Percentiles rank a stretch among this genome's conserved stretches.
phyloP scores from a whole-genome alignment of 305 asterid genomes.

The Ilex paraguariensis region DNA sequence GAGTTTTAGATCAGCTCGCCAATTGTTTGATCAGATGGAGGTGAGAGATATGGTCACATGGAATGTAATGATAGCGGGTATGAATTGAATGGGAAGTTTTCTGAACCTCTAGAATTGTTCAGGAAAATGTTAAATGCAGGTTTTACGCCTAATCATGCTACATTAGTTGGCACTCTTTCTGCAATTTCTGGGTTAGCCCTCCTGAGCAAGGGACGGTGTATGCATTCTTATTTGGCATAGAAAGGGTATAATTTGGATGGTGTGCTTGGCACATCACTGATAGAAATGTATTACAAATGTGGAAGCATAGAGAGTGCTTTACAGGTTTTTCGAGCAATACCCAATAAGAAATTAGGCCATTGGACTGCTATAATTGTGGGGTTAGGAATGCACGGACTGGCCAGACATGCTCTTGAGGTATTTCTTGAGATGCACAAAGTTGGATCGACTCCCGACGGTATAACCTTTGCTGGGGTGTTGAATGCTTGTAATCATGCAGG shows the following conservation, averaged over 20 bases:
- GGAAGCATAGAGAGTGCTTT: conserved; percentile 18
- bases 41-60: conserved; percentile 4
- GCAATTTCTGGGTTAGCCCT: conserved; percentile 10
- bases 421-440: conserved; percentile 13
- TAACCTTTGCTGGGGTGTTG: conserved; percentile 20
- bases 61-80: conserved; percentile 12
- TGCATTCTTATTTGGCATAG: conserved; percentile 8
- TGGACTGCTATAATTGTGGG: conserved; percentile 24
- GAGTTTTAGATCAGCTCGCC: neutral
- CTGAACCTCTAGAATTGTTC: conserved; percentile 4
- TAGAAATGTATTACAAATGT: conserved; percentile 28
- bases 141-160: conserved; percentile 1
- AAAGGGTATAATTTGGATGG: conserved; percentile 8
- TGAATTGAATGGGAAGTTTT: conserved; percentile 7
- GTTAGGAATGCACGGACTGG: conserved; percentile 20
- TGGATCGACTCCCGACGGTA: conserved; percentile 15
- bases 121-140: conserved; percentile 1
- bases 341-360: conserved; percentile 19
- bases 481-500: conserved; percentile 23
- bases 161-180: conserved; percentile 12
- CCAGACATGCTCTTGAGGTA: conserved; percentile 13
- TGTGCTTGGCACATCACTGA: conserved; percentile 15
- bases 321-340: conserved; percentile 10
- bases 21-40: conserved; percentile 5
- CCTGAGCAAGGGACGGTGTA: conserved; percentile 9